phyloP scores from a whole-genome alignment of 352 stramenopile genomes.

The Phytopythium kandeliae region DNA sequence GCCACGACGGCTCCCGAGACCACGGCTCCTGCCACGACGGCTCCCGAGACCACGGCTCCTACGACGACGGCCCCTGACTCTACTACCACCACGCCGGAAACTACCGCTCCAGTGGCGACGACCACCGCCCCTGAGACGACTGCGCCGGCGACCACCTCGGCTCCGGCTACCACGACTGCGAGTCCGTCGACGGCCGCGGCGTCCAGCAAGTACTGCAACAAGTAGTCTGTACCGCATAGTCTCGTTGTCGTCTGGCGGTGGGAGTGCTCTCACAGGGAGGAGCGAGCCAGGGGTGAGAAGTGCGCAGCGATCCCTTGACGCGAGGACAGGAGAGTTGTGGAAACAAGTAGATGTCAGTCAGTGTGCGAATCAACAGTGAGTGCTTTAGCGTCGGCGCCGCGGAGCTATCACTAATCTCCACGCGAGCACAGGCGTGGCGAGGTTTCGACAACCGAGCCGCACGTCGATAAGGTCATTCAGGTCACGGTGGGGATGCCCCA shows the following conservation, averaged over 20 bases:
- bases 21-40: not conserved
- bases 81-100: constrained; percentile 4
- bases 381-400: too few relatives aligned
- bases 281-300: not conserved
- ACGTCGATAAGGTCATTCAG: too few relatives aligned
- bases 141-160: constrained; percentile 1
- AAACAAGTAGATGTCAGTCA: not conserved
- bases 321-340: not conserved
- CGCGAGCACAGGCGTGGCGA: too few relatives aligned
- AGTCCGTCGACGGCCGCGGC: constrained; percentile 1
- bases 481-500: too few relatives aligned
- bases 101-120: constrained; percentile 3
- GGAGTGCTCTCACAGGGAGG: not conserved
- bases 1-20: not conserved
- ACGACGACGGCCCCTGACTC: not conserved
- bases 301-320: too few relatives aligned
- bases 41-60: not conserved
- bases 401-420: too few relatives aligned
- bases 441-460: too few relatives aligned
- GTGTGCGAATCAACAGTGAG: too few relatives aligned
- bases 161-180: constrained; percentile 6
- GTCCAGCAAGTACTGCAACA: constrained; percentile 19
- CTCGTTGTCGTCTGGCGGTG: too few relatives aligned
- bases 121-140: constrained; percentile 3
- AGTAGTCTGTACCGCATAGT: constrained; percentile 4